phyloP scores from a whole-genome alignment of 495 filamentous ascomycete genomes.

The Penicillium simplicissimum region DNA sequence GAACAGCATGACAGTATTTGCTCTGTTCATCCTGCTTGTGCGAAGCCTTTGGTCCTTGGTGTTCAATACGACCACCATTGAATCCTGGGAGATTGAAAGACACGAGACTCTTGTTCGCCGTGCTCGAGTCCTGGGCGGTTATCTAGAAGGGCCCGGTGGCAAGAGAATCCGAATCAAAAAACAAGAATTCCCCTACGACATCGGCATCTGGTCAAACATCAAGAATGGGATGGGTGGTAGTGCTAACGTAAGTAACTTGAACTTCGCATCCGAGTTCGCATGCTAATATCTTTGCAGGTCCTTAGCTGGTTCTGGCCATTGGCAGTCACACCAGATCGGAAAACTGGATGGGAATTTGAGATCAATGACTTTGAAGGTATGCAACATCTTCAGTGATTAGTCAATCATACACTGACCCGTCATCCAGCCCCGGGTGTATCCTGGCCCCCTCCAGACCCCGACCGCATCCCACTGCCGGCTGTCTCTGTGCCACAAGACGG shows the following conservation, averaged over 20 bases:
- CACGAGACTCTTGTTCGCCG: slow-evolving; percentile 73
- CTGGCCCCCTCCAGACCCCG: slow-evolving; percentile 94
- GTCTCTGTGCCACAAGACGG: slow-evolving; percentile 28
- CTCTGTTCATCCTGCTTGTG: slow-evolving; percentile 63
- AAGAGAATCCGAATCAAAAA: slow-evolving; percentile 53
- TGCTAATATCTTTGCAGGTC: slow-evolving; percentile 26
- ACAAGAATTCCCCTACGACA: slow-evolving; percentile 89
- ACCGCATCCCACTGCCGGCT: slow-evolving; percentile 62
- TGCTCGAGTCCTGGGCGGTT: slow-evolving; percentile 57
- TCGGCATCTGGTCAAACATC: slow-evolving; percentile 82
- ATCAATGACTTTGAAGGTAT: slow-evolving; percentile 88
- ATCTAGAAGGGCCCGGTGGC: slow-evolving; percentile 62
- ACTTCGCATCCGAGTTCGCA: neutral
- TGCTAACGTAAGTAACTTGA: slow-evolving; percentile 36
- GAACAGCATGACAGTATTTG: slow-evolving; percentile 64
- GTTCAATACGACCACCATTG: slow-evolving; percentile 79
- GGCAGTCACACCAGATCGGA: slow-evolving; percentile 53
- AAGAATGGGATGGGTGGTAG: slow-evolving; percentile 72
- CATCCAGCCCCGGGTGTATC: slow-evolving; percentile 45
- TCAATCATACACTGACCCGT: neutral
- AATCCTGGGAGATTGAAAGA: slow-evolving; percentile 88
- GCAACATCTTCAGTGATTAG: neutral
- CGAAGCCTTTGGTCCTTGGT: slow-evolving; percentile 58
- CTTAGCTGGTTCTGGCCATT: slow-evolving; percentile 69
- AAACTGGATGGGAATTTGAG: slow-evolving; percentile 66